Base-by-base conservation (phyloP, 345 rosid genomes). In the Rhizophora apiculata region DNA sequence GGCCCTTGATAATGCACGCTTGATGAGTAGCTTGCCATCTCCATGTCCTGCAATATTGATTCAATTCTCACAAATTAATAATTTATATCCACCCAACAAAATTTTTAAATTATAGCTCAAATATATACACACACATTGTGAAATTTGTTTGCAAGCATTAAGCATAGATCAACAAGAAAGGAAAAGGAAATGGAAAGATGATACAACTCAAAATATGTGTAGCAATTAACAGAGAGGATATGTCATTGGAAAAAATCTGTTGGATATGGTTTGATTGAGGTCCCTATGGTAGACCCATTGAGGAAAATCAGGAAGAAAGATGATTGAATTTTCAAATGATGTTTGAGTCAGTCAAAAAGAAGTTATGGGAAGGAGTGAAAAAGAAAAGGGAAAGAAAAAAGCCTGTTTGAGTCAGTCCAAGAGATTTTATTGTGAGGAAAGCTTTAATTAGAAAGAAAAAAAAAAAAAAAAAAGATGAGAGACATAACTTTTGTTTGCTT, bases 301-400 rank as follows among this genome's bases (percentile, higher is more conserved):
- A 54, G 64, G 67, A 60, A 48, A 64, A 64, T 63, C 64, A 60
- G 51, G 75, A 61, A 68, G 62, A 78, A 55, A 62, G 74, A 74
- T 65, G 64, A 46, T 61, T 61, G 68, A 72, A 76, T 68, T 74
- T 74, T 58, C 76, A 76, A 74, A 56, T 56, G 60, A 56, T 21
- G 29, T 70, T 46, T 26, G 55, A 76, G 83, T 74, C 83, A 80
- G 86, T 85, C 88, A 85, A 85, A 64, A 82, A 85, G 86, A 78
- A 76, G 74, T 64, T 54, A 70, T 65, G 31, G 82, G 68, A 80
- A 74, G 72, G 49, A 46, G 79, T 70, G 78, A 74, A 73, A 61
- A 36, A 52, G 70, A 72, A 81, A 61, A 36, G 36, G 68, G 69
- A 81, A 13, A 43, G 3, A 39, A 39, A 2, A 39, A 43, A 78